Evolutionary conservation across 2,329 filamentous ascomycete species (phyloP).

Genomic region (Trichoderma sp.): DNA sequence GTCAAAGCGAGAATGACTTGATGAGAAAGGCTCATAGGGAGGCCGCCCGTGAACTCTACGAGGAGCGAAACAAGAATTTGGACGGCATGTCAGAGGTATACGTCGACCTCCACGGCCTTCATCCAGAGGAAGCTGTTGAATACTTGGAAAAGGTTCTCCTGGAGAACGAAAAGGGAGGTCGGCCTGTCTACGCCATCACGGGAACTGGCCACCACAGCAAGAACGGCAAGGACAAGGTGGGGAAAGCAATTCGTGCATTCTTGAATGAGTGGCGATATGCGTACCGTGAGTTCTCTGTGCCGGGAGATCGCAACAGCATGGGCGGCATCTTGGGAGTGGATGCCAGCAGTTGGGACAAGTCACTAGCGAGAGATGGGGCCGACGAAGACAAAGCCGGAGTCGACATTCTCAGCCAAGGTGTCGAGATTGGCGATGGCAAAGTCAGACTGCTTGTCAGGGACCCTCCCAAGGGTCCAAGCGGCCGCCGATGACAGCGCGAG

Average conservation of each 20-base stretch:
- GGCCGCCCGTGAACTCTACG: conserved; percentile 87
- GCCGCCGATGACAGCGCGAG: conserved; percentile 42
- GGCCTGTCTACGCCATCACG: conserved; percentile 91
- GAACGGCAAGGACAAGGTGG: conserved; percentile 98
- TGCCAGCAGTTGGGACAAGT: conserved; percentile 67
- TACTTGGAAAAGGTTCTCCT: conserved; percentile 87
- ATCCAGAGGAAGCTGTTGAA: conserved; percentile 93
- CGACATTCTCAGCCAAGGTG: conserved; percentile 65
- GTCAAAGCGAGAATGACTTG: conserved; percentile 93
- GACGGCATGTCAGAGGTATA: conserved; percentile 72
- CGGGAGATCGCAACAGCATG: conserved; percentile 81
- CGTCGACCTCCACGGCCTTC: conserved; percentile 96
- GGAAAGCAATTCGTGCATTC: conserved; percentile 87
- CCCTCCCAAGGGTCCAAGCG: conserved; percentile 58
- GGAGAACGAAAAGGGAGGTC: conserved; percentile 72
- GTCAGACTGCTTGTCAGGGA: conserved; percentile 65
- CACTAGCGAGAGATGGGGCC: conserved; percentile 51
- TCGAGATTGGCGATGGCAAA: conserved; percentile 68
- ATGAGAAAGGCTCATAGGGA: conserved; percentile 98
- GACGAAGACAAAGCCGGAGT: conserved; percentile 48
- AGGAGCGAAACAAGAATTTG: conserved; percentile 79
- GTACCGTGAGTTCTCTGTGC: conserved; percentile 94
- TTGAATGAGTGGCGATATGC: conserved; percentile 95
- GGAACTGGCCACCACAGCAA: conserved; percentile 97
- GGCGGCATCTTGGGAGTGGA: conserved; percentile 76